Evolutionary conservation across 2,329 filamentous ascomycete species (phyloP), one percentile per base, ranked within the genome.

Genomic region (Coleophoma cylindrospora): DNA sequence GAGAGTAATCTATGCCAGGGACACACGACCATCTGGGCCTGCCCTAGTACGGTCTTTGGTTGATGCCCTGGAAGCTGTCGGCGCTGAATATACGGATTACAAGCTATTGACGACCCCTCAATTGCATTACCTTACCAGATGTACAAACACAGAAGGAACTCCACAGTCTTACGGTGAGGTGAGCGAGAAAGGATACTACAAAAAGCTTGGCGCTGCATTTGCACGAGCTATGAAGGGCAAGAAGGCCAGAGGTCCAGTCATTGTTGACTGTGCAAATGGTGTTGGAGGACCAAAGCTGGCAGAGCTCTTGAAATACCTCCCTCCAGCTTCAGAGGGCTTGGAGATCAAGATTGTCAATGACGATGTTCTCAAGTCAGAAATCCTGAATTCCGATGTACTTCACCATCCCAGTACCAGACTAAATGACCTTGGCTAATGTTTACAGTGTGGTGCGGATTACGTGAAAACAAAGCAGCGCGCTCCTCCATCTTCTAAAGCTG

Each of bases 391-490:
- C 32, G 89, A 95, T 62, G 89, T 91, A 75, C 7, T 5, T 38
- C 15, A 13, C 15, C 40, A 22, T 36, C 32, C 12, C 19, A 14
- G 44, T 33, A 45, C 48, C 37, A 52, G 33, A 48, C 60, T 61
- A 52, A 57, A 14, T 43, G 41, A 36, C 13, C 19, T 36, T 17
- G 6, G 36, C 36, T 38, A 38, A 38, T 13, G 11, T 38, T 38
- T 8, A 4, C 22, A 95, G 83, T 95, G 89, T 65, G 94, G 94
- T 68, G 94, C 94, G 64, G 94, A 99, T 71, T 97, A 83, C 61
- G 94, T 99, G 70, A 99, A 99, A 76, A 97, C 94, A 15, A 90
- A 90, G 71, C 94, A 99, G 74, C 84, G 91, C 56, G 88, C 90
- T 52, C 94, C 94, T 47, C 87, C 87, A 40, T 86, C 75, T 32